Percentiles rank a stretch among this genome's conserved stretches.
Conservation (phyloP, 306 rosid genomes). For the Pterocarpus macrocarpus region DNA sequence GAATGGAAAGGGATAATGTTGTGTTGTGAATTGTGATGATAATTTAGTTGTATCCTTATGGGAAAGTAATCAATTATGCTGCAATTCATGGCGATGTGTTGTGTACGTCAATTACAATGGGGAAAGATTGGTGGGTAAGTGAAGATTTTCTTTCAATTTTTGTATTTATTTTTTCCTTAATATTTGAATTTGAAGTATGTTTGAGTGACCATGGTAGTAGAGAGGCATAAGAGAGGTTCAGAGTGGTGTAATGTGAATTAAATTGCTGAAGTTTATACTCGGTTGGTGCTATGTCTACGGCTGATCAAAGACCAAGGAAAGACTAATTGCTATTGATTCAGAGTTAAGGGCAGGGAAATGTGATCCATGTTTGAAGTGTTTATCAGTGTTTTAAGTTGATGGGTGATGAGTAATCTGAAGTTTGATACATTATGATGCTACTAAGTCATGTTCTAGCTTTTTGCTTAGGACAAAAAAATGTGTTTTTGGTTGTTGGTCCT, state of each 20-base stretch:
- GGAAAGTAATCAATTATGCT: not conserved
- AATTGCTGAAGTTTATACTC: not conserved
- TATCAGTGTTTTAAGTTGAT: not conserved
- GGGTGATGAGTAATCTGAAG: conserved; percentile 1
- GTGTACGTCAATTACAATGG: not conserved
- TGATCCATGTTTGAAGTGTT: not conserved
- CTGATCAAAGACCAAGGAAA: not conserved
- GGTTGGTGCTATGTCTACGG: not conserved
- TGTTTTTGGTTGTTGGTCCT: not conserved
- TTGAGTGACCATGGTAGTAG: not conserved
- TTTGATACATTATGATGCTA: not conserved
- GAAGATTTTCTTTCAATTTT: not conserved
- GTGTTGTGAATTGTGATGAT: conserved; percentile 17
- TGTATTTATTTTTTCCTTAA: not conserved
- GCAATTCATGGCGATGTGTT: conserved; percentile 9
- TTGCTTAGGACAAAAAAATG: not conserved
- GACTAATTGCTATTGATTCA: not conserved
- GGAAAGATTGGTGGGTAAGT: not conserved
- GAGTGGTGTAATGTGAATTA: not conserved
- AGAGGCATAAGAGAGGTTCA: not conserved
- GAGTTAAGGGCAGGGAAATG: not conserved
- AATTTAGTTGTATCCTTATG: conserved; percentile 11
- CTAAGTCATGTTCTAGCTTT: not conserved
- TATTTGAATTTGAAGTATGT: not conserved
- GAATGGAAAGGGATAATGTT: not conserved